Conservation (phyloP, 2,329 filamentous ascomycete genomes). For the Colletotrichum tabaci region DNA sequence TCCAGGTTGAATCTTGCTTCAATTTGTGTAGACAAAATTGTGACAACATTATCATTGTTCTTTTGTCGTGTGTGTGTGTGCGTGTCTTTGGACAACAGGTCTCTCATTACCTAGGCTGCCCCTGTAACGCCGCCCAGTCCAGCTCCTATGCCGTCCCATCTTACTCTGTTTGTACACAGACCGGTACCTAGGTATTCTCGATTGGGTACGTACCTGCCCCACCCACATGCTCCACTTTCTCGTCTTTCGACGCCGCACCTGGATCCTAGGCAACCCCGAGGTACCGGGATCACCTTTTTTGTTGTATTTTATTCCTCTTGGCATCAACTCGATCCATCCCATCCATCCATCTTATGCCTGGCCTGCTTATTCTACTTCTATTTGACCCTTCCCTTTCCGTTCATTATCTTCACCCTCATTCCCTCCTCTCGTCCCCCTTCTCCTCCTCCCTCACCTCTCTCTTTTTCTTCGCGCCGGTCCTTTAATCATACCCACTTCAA, state of each 20-base stretch:
- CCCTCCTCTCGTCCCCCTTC: background rate
- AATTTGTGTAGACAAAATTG: background rate
- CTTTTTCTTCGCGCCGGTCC: conserved; percentile 27
- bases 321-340: background rate
- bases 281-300: conserved; percentile 28
- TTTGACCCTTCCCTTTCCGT: conserved; percentile 10
- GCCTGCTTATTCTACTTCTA: too few species aligned
- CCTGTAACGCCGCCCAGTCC: background rate
- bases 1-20: background rate
- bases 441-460: background rate
- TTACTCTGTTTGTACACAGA: background rate
- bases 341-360: conserved; percentile 27
- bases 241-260: background rate
- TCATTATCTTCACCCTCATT: background rate
- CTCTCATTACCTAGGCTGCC: conserved; percentile 4
- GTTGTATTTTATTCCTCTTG: conserved; percentile 23
- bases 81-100: background rate
- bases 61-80: too few species aligned
- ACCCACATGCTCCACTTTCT: too few species aligned
- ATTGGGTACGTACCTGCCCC: background rate
- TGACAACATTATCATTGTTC: too few species aligned
- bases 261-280: conserved; percentile 25
- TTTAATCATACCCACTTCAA: conserved; percentile 4
- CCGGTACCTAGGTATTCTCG: background rate
- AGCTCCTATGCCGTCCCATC: conserved; percentile 23